Base-by-base conservation (phyloP, 2,329 filamentous ascomycete species). In the Trichoderma koningiopsis region DNA sequence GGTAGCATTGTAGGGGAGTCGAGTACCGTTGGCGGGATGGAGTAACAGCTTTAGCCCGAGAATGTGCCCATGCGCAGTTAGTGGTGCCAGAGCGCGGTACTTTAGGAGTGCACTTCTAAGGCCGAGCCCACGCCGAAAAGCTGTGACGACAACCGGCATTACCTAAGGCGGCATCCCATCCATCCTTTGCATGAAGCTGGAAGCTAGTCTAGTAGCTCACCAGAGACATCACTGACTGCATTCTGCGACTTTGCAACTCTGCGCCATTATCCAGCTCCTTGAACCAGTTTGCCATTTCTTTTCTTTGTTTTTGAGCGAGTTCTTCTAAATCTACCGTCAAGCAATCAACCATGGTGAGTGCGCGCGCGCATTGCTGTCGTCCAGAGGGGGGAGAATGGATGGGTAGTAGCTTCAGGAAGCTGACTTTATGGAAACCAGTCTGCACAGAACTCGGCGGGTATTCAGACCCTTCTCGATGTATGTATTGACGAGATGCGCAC, bases 381-480 rank as follows among this genome's bases (percentile, higher is more conserved):
- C n/a, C 19, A 37, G 27, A n/a, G 33, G 35, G 31, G 22, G 47
- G n/a, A 4, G 8, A 7, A 35, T 40, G 37, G 3, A 19, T 43
- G 16, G 43, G n/a, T 65, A 56, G n/a, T 65, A 57, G 63, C 37
- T 52, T 29, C n/a, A 10, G 63, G 37, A 27, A 56, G 52, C 53
- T 58, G 63, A 58, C 63, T 16, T 8, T 16, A 35, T 35, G 19
- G 35, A 43, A 33, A 29, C 76, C 78, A 98, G 95, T 96, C 96
- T 81, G 96, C 95, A 79, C 96, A 98, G 85, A 98, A 98, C 86
- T 98, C 96, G 74, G 91, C 93, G 78, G 96, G 96, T 82, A 99
- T 99, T 81, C 95, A 98, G 84, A 98, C 95, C 79, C 90, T 99
- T 79, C 93, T 99, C 84, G 96, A 98, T 84, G 96, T 99, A 91